phyloP scores from a whole-genome alignment of 495 filamentous ascomycete species.

The Extremus antarcticus region DNA sequence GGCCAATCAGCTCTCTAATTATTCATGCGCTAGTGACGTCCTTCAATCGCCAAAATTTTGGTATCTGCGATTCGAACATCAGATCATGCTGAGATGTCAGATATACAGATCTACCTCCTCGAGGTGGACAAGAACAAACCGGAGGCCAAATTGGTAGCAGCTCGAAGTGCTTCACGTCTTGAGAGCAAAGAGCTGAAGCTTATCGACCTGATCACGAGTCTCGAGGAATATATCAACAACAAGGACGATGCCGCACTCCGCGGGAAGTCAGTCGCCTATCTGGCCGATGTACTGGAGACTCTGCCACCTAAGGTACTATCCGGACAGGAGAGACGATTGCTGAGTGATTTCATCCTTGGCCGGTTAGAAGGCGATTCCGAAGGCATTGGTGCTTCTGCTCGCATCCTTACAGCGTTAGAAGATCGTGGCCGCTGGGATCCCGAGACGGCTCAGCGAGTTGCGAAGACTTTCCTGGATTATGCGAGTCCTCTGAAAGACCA shows the following conservation, averaged over 20 bases:
- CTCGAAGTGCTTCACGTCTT: conserved; percentile 48
- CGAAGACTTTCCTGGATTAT: conserved; percentile 28
- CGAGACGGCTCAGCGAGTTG: conserved; percentile 23
- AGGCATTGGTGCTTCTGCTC: conserved; percentile 28
- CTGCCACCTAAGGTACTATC: conserved; percentile 51
- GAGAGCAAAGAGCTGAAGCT: conserved; percentile 52
- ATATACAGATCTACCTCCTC: conserved; percentile 54
- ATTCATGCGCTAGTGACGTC: neutral
- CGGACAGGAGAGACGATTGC: conserved; percentile 47
- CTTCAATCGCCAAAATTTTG: no score
- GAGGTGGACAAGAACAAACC: conserved; percentile 51
- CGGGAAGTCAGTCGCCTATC: conserved; percentile 56
- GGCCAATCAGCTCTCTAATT: no score
- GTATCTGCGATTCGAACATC: neutral
- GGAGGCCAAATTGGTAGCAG: conserved; percentile 48
- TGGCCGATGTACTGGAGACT: conserved; percentile 51
- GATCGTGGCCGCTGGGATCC: conserved; percentile 31
- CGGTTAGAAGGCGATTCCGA: conserved; percentile 30
- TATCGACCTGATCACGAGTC: conserved; percentile 54
- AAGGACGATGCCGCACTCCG: conserved; percentile 50
- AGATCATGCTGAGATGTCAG: conserved; percentile 38
- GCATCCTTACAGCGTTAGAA: conserved; percentile 28
- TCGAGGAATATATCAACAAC: conserved; percentile 61
- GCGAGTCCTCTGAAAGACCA: conserved; percentile 31
- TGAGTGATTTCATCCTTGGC: conserved; percentile 33